Percentiles rank a stretch among this genome's conserved stretches.
Conservation (phyloP, 768 basidiomycete species). For the Russula earlei region DNA sequence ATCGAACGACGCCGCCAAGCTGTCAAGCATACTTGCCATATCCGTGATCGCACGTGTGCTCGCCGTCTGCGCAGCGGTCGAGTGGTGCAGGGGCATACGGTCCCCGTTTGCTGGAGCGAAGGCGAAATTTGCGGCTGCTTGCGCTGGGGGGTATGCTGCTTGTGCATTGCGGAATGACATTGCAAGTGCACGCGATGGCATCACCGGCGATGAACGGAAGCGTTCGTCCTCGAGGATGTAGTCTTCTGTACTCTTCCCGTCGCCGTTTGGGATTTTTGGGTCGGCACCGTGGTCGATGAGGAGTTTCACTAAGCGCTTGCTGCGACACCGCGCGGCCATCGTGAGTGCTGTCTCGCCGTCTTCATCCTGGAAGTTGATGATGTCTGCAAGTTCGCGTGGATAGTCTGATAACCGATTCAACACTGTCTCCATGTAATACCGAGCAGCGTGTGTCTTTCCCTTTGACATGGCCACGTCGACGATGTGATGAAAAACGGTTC, state of each 20-base stretch:
- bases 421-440: conserved; percentile 98
- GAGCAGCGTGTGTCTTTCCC: conserved; percentile 93
- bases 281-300: conserved; percentile 95
- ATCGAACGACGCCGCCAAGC: conserved; percentile 83
- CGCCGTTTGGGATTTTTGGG: conserved; percentile 87
- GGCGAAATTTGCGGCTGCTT: conserved; percentile 32
- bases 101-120: conserved; percentile 48
- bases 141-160: conserved; percentile 43
- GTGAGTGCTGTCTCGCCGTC: conserved; percentile 98
- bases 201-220: conserved; percentile 84
- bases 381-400: conserved; percentile 92
- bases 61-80: conserved; percentile 75
- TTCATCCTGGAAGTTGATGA: conserved; percentile 98
- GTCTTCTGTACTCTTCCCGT: conserved; percentile 95
- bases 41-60: conserved; percentile 80
- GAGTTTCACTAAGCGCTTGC: conserved; percentile 90
- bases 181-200: conserved; percentile 51
- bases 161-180: conserved; percentile 73
- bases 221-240: conserved; percentile 98
- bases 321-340: conserved; percentile 90
- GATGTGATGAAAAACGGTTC: conserved; percentile 96
- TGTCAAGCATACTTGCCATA: conserved; percentile 77
- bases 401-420: conserved; percentile 81
- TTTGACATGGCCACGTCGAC: conserved; percentile 97
- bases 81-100: conserved; percentile 72